Evolutionary conservation across 768 basidiomycete genomes (phyloP), one percentile per base, ranked within the genome.

Genomic region (Leccinum longicurvipes): DNA sequence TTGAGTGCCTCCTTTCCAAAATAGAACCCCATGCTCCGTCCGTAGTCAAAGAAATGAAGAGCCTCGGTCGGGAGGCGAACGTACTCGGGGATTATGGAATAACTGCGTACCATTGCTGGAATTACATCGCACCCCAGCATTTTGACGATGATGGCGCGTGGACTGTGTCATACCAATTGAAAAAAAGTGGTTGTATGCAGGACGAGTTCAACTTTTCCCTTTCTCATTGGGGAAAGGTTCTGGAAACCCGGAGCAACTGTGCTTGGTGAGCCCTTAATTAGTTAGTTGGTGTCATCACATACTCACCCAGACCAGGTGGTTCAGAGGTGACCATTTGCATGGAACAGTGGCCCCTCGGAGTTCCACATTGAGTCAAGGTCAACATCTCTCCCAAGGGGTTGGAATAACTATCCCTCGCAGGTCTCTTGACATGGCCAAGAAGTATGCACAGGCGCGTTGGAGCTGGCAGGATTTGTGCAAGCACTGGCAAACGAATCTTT

Each of bases 181-280:
- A 24, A 17, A 62, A 62, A 45, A 4, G 21, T 0, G 50, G 42
- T 3, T 62, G 55, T 27, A 0, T 28, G 2, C 6, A 0, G 0
- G 51, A 61, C 14, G 46, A 61, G 17, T 61, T 48, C 29, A 60
- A 60, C 10, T 61, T 61, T 47, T 34, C 1, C 23, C 21, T 59
- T 15, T 7, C 28, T 1, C 49, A 59, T 0, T 59, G 46, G 54
- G 51, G 49, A 28, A 44, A n/a, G 4, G 4, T 53, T 0, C 27
- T 61, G 10, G 12, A 59, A 27, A 61, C 53, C 0, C 7, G 2
- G 3, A 27, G 36, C 0, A 63, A 63, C 21, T 31, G 31, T 31
- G 31, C 12, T 6, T 31, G 31, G 31, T 31, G 31, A 31, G 31
- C n/a, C n/a, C n/a, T 31, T 12, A 6, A 31, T 31, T 31, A 6